Evolutionary conservation across 2,329 filamentous ascomycete species (phyloP).

Genomic region (Bertia moriformis): DNA sequence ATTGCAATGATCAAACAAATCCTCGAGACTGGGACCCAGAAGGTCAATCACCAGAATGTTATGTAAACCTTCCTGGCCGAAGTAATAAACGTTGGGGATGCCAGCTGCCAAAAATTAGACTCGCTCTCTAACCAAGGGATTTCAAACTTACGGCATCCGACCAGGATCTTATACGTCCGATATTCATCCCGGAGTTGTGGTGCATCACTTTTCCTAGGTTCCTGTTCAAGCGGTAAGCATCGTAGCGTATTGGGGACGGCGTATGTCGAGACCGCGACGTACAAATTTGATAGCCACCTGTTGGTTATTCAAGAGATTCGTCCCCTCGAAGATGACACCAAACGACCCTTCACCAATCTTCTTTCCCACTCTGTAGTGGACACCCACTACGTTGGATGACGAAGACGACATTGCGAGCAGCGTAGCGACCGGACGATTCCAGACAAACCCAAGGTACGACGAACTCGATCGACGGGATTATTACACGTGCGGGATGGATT

Average conservation of each 20-base stretch:
- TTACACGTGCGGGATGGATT: not conserved
- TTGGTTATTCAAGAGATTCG: slow-evolving; percentile 96
- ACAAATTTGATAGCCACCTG: slow-evolving; percentile 99
- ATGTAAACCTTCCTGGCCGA: slow-evolving; percentile 48
- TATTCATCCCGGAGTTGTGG: slow-evolving; percentile 97
- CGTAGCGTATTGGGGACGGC: not conserved
- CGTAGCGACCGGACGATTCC: not conserved
- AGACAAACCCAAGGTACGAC: not conserved
- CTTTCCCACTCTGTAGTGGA: slow-evolving; percentile 97
- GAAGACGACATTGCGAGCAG: slow-evolving; percentile 56
- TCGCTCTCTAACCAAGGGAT: slow-evolving; percentile 6
- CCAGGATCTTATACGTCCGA: slow-evolving; percentile 96
- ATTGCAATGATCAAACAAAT: slow-evolving; percentile 13
- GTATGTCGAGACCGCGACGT: slow-evolving; percentile 22
- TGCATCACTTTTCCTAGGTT: slow-evolving; percentile 96
- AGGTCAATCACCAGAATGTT: slow-evolving; percentile 7
- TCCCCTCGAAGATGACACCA: slow-evolving; percentile 96
- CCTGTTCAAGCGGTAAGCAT: slow-evolving; percentile 32
- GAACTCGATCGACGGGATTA: not conserved
- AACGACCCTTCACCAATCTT: slow-evolving; percentile 99
- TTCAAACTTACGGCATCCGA: slow-evolving; percentile 80
- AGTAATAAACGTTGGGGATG: slow-evolving; percentile 99
- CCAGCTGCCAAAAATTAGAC: slow-evolving; percentile 45
- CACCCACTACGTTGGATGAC: slow-evolving; percentile 92
- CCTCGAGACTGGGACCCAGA: slow-evolving; percentile 12